These are phyloP conservation scores for Trametes polyzona DNA, from an alignment of 1,284 basidiomycete genomes.

Conservation along the genomic window DNA sequence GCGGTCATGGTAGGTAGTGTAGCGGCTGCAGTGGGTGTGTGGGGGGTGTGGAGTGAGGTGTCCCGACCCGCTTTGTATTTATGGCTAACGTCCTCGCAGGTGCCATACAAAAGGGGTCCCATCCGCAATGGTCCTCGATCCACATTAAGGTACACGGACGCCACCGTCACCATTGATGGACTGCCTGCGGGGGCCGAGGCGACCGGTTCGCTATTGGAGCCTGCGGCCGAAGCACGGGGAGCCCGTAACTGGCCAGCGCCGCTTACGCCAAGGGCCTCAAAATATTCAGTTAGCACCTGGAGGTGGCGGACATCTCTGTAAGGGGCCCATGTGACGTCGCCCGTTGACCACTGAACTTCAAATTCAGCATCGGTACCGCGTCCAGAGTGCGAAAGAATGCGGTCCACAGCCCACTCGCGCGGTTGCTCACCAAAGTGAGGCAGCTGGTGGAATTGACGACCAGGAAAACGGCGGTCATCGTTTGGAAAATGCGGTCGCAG, in stretches of 20 bases:
- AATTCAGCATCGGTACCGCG: constrained; percentile 31
- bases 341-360: constrained; percentile 38
- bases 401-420: constrained; percentile 31
- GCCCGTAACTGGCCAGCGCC: neutral
- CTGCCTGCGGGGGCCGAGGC: no score
- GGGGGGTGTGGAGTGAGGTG: neutral
- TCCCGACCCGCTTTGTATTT: neutral
- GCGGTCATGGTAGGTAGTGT: neutral
- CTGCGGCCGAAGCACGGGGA: neutral
- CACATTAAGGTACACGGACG: neutral
- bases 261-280: constrained; percentile 13
- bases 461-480: constrained; percentile 32
- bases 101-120: no score
- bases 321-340: constrained; percentile 38
- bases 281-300: constrained; percentile 19
- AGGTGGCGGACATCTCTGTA: constrained; percentile 17
- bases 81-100: neutral
- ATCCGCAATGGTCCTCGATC: no score
- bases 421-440: constrained; percentile 35
- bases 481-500: constrained; percentile 31
- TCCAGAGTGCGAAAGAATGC: constrained; percentile 36
- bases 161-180: neutral
- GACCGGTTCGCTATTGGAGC: no score
- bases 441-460: constrained; percentile 21
- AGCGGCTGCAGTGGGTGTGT: no score